Conservation (phyloP, 1,139 yeast genomes). For the Suhomyces terraborum region DNA sequence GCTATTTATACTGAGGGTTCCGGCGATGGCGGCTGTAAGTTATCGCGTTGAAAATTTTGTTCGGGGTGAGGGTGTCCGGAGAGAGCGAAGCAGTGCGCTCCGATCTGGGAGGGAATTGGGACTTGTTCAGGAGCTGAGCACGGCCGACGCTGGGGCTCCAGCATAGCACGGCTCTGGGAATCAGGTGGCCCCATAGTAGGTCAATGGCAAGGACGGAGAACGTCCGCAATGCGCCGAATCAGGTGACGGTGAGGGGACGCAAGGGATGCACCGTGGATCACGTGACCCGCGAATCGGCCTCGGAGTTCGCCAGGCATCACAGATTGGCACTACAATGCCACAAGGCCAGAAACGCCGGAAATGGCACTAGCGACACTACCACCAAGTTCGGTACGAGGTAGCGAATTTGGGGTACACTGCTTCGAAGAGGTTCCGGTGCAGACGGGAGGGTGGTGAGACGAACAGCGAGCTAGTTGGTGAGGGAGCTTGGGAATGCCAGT, state of each 20-base stretch:
- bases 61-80: constrained; percentile 14
- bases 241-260: constrained; percentile 7
- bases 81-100: constrained; percentile 2
- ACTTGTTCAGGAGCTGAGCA: not conserved
- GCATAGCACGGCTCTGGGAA: not conserved
- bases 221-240: not conserved
- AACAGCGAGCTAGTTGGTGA: too few species aligned
- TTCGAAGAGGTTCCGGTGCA: too few species aligned
- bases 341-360: too few species aligned
- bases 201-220: not conserved
- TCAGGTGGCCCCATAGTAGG: not conserved
- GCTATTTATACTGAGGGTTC: constrained; percentile 10
- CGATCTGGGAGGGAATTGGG: not conserved
- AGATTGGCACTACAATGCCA: too few species aligned
- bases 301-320: not conserved
- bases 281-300: not conserved
- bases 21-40: constrained; percentile 5
- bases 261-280: constrained; percentile 3
- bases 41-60: constrained; percentile 15
- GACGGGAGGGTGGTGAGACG: too few species aligned
- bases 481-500: too few species aligned
- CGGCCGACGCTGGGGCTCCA: not conserved
- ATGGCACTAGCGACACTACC: too few species aligned
- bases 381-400: too few species aligned
- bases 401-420: too few species aligned